A percentile compares a stretch with the other conserved stretches of the same genome.
Conservation (phyloP, 176 grass and related monocot genomes). For the Canna indica region DNA sequence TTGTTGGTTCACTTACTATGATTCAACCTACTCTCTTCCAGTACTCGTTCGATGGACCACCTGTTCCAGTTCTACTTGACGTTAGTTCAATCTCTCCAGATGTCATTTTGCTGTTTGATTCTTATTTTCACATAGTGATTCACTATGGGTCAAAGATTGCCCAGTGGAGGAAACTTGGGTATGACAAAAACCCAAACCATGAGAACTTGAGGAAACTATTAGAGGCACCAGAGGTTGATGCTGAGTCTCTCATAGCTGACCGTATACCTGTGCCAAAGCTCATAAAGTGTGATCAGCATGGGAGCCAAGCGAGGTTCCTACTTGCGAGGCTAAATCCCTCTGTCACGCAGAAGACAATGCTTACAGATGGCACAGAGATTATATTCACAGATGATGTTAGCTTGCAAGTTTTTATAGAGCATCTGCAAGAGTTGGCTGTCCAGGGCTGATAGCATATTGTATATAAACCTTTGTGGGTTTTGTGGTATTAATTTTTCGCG, state of each 20-base stretch:
- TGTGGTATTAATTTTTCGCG: not conserved
- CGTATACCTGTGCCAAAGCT: constrained; percentile 78
- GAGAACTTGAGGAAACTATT: constrained; percentile 84
- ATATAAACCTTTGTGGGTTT: not conserved
- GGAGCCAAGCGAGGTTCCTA: constrained; percentile 87
- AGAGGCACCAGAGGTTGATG: constrained; percentile 87
- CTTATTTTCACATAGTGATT: constrained; percentile 88
- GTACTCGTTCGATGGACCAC: constrained; percentile 96
- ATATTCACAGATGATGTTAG: constrained; percentile 93
- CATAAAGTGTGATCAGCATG: constrained; percentile 91
- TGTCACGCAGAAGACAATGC: constrained; percentile 84
- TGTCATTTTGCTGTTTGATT: constrained; percentile 97
- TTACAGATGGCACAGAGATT: constrained; percentile 78
- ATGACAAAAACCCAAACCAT: constrained; percentile 70
- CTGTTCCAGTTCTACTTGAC: constrained; percentile 91
- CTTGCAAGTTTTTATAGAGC: constrained; percentile 97
- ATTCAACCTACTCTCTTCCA: constrained; percentile 95
- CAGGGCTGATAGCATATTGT: constrained; percentile 32
- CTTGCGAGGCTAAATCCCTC: constrained; percentile 91
- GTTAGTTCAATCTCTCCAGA: constrained; percentile 84
- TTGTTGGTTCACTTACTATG: constrained; percentile 85
- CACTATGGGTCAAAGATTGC: constrained; percentile 98
- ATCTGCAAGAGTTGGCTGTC: constrained; percentile 95
- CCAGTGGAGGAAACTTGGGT: constrained; percentile 88
- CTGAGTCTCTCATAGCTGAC: constrained; percentile 48